Percentiles rank a stretch among this genome's conserved stretches.
Conservation (phyloP, 345 rosid species). For the Hibiscus trionum region DNA sequence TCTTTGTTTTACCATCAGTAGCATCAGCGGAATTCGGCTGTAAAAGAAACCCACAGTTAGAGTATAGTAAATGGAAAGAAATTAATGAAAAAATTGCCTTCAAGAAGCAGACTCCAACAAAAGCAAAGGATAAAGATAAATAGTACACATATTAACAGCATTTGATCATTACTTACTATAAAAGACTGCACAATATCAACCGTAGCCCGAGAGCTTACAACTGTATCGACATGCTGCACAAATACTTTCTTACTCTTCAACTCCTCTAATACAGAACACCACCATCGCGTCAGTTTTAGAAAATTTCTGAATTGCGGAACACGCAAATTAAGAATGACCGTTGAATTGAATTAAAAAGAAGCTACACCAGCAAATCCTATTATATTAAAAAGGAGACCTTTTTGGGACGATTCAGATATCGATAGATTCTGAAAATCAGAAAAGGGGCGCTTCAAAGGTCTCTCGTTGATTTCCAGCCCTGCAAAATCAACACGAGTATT, state of each 20-base stretch:
- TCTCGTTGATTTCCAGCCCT: slow-evolving; percentile 86
- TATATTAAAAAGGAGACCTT: slow-evolving; percentile 26
- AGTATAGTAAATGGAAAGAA: background rate
- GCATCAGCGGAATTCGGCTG: slow-evolving; percentile 36
- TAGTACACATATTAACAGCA: slow-evolving; percentile 13
- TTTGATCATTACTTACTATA: slow-evolving; percentile 35
- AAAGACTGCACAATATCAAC: slow-evolving; percentile 45
- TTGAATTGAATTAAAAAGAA: background rate
- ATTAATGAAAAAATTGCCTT: background rate
- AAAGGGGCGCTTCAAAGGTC: slow-evolving; percentile 48
- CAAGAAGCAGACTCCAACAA: background rate
- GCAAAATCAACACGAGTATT: slow-evolving; percentile 1
- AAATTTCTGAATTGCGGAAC: background rate
- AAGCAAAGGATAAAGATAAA: slow-evolving; percentile 8
- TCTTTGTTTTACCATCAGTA: slow-evolving; percentile 22
- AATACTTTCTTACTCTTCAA: slow-evolving; percentile 54
- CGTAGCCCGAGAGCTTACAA: slow-evolving; percentile 30
- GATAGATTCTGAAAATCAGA: slow-evolving; percentile 53
- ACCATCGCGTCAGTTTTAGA: background rate
- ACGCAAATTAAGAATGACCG: background rate
- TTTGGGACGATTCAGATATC: slow-evolving; percentile 29
- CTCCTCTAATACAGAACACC: slow-evolving; percentile 33
- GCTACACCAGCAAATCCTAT: background rate
- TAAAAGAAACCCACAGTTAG: slow-evolving; percentile 5
- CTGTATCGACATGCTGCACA: slow-evolving; percentile 67